These are phyloP conservation scores for Pezicula carpinea DNA, from an alignment of 2,329 filamentous ascomycete genomes.

Conservation along the genomic window DNA sequence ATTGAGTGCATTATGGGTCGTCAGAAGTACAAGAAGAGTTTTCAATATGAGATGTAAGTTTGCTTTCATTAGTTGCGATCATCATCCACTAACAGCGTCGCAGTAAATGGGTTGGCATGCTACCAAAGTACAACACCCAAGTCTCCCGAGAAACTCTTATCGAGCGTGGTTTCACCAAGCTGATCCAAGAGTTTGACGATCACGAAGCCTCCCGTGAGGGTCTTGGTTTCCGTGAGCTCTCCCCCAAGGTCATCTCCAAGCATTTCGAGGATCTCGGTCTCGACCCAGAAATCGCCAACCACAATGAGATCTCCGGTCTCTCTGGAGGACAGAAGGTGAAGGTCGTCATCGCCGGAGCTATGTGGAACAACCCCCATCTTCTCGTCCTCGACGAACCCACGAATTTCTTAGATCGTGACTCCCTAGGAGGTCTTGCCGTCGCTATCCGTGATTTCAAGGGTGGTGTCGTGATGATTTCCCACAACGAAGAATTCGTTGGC, in stretches of 20 bases:
- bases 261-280: constrained; percentile 97
- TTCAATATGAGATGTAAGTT: constrained; percentile 79
- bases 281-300: constrained; percentile 96
- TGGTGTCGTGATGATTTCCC: constrained; percentile 98
- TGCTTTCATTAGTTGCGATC: constrained; percentile 39
- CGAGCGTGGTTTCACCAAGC: constrained; percentile 83
- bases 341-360: constrained; percentile 90
- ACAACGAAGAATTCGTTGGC: constrained; percentile 98
- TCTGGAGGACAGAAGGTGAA: constrained; percentile 99
- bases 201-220: constrained; percentile 98
- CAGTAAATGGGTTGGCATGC: constrained; percentile 80
- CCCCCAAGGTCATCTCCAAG: constrained; percentile 91
- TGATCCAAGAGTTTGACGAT: constrained; percentile 97
- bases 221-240: constrained; percentile 89
- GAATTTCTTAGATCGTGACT: constrained; percentile 98
- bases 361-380: constrained; percentile 99
- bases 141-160: constrained; percentile 88
- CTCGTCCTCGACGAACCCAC: constrained; percentile 97
- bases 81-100: constrained; percentile 23
- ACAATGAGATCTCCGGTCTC: constrained; percentile 94
- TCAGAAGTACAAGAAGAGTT: constrained; percentile 98
- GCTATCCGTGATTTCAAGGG: constrained; percentile 98
- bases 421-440: constrained; percentile 91
- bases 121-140: constrained; percentile 91
- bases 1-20: constrained; percentile 90